These are phyloP conservation scores for Leptographium radiaticola DNA, from an alignment of 2,329 filamentous ascomycete species.

Conservation along the genomic window DNA sequence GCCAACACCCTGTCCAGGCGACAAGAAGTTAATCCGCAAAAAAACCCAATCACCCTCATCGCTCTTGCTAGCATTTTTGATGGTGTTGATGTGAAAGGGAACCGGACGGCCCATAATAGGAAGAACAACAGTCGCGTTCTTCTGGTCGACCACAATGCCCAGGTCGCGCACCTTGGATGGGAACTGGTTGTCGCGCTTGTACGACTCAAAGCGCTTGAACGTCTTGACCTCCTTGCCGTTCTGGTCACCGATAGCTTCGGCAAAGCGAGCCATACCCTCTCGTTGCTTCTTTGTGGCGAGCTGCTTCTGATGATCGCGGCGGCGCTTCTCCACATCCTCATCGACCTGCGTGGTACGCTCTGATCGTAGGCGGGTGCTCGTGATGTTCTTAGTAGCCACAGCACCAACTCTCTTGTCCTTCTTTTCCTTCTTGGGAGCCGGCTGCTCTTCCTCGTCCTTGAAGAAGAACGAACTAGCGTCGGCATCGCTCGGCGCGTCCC, in stretches of 20 bases:
- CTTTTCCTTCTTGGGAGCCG: slow-evolving; percentile 82
- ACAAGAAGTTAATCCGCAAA: slow-evolving; percentile 92
- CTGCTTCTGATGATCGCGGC: slow-evolving; percentile 87
- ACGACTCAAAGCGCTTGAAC: slow-evolving; percentile 98
- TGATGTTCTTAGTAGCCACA: slow-evolving; percentile 89
- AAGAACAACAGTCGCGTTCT: slow-evolving; percentile 79
- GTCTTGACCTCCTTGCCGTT: slow-evolving; percentile 93
- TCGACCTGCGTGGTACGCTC: slow-evolving; percentile 81
- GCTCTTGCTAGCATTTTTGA: slow-evolving; percentile 98
- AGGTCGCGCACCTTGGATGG: slow-evolving; percentile 72
- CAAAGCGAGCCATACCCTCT: slow-evolving; percentile 74
- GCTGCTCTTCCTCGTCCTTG: slow-evolving; percentile 83
- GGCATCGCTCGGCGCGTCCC: slow-evolving; percentile 79
- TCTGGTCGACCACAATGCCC: slow-evolving; percentile 79
- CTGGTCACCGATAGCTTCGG: slow-evolving; percentile 69
- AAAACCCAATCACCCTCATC: slow-evolving; percentile 92
- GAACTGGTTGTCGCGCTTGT: slow-evolving; percentile 94
- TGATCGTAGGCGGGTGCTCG: slow-evolving; percentile 79
- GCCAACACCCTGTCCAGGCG: slow-evolving; percentile 91
- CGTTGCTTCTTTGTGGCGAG: slow-evolving; percentile 76
- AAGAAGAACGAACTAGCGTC: slow-evolving; percentile 98
- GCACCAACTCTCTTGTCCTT: slow-evolving; percentile 72
- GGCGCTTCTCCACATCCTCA: slow-evolving; percentile 76
- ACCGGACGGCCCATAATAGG: slow-evolving; percentile 97
- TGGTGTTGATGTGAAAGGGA: slow-evolving; percentile 93